These are phyloP conservation scores for Kazachstania martiniae DNA, from an alignment of 805 yeast species.

Conservation along the genomic window DNA sequence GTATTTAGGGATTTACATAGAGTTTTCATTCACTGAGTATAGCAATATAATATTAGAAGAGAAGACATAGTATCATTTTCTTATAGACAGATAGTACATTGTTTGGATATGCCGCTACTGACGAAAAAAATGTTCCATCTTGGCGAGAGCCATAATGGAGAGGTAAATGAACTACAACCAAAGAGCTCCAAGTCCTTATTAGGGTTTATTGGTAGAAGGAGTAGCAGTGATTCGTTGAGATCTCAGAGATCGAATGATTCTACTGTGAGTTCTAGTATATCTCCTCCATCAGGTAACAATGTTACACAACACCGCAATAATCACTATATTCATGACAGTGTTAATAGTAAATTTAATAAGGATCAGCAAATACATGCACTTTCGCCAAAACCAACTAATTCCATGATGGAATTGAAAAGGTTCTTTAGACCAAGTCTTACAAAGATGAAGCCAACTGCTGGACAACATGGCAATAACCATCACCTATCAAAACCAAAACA, in stretches of 20 bases:
- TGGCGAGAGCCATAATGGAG: too few relatives aligned
- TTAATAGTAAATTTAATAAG: not conserved
- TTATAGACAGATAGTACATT: too few relatives aligned
- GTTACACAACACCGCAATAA: not conserved
- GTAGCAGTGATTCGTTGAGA: slow-evolving; percentile 18
- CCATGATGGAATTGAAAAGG: slow-evolving; percentile 61
- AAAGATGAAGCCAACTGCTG: not conserved
- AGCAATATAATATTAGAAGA: too few relatives aligned
- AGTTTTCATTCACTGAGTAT: too few relatives aligned
- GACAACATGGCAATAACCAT: slow-evolving; percentile 1
- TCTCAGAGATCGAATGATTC: slow-evolving; percentile 17
- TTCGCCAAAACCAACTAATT: slow-evolving; percentile 18
- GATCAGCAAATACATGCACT: not conserved
- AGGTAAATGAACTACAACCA: too few relatives aligned
- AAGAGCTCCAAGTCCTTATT: slow-evolving; percentile 18
- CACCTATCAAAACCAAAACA: too few relatives aligned
- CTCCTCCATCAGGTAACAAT: not conserved
- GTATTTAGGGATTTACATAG: too few relatives aligned
- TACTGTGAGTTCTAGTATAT: not conserved
- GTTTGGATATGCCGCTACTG: too few relatives aligned
- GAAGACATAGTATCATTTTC: too few relatives aligned
- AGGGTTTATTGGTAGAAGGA: slow-evolving; percentile 17
- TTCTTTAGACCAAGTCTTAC: slow-evolving; percentile 54
- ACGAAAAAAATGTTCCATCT: too few relatives aligned
- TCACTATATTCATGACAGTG: not conserved